Evolutionary conservation across 2,329 filamentous ascomycete genomes (phyloP).

Genomic region (Coniella vitis): DNA sequence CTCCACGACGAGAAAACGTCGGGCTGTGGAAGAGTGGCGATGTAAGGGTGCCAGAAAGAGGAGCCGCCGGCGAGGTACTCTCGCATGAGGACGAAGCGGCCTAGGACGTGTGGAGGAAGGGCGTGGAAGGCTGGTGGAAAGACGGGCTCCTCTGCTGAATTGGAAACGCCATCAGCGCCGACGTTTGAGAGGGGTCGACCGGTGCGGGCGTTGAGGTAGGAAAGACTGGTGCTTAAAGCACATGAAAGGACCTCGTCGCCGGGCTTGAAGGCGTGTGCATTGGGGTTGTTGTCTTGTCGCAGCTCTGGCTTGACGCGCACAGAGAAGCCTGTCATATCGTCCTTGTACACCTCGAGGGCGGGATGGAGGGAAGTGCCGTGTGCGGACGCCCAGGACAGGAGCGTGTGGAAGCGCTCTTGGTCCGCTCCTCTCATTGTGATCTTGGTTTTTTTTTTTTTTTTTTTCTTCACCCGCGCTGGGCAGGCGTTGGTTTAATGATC

Average conservation of each 20-base stretch:
- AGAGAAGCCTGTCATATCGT: conserved; percentile 45
- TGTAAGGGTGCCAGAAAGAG: conserved; percentile 65
- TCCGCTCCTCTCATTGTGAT: conserved; percentile 21
- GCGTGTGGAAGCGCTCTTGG: conserved; percentile 23
- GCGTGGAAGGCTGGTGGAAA: conserved; percentile 47
- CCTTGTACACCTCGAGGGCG: conserved; percentile 45
- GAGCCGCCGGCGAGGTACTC: conserved; percentile 52
- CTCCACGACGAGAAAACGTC: conserved; percentile 42
- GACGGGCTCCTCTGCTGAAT: conserved; percentile 8
- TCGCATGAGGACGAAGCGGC: conserved; percentile 62
- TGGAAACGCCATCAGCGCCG: conserved; percentile 15
- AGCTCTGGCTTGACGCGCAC: conserved; percentile 37
- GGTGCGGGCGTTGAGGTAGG: conserved; percentile 49
- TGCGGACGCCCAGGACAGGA: conserved; percentile 42
- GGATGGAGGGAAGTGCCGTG: conserved; percentile 44
- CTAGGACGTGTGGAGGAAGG: conserved; percentile 51
- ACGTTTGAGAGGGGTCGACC: conserved; percentile 23
- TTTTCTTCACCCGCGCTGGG: no score
- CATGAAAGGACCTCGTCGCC: conserved; percentile 44
- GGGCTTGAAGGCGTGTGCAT: conserved; percentile 21
- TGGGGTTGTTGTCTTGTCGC: background rate
- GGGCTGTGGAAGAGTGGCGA: conserved; percentile 57
- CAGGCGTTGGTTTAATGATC: no score
- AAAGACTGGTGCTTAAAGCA: conserved; percentile 47
- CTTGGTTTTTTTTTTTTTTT: background rate